Conservation (phyloP, 345 rosid genomes). For the Pistacia vera region DNA sequence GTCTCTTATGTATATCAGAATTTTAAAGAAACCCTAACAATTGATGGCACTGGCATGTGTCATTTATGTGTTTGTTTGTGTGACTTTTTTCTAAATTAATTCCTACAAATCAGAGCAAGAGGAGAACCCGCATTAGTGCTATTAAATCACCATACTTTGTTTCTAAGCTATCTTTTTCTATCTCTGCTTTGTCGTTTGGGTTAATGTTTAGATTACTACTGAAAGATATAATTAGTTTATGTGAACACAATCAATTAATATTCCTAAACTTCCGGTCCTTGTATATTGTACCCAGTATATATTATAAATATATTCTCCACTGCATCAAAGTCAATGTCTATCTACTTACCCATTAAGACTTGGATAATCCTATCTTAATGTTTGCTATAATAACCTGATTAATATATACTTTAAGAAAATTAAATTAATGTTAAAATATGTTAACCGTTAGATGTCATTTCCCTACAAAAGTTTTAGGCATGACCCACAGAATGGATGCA, state of each 20-base stretch:
- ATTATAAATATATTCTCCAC: background rate
- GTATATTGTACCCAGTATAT: background rate
- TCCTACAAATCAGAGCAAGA: background rate
- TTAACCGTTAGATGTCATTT: conserved; percentile 25
- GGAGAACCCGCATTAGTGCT: background rate
- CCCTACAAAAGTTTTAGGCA: background rate
- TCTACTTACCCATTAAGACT: conserved; percentile 23
- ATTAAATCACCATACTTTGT: conserved; percentile 15
- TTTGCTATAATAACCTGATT: background rate
- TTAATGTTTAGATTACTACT: conserved; percentile 5
- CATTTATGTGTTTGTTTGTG: background rate
- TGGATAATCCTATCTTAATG: conserved; percentile 17
- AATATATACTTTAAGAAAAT: background rate
- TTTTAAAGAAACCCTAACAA: background rate
- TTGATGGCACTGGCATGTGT: background rate
- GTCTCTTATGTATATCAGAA: background rate
- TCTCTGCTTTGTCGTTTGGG: conserved; percentile 4
- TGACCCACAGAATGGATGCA: conserved; percentile 29
- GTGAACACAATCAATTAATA: conserved; percentile 7
- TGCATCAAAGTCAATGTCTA: conserved; percentile 27
- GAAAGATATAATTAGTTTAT: conserved; percentile 2
- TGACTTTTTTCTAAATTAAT: background rate
- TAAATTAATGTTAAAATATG: background rate
- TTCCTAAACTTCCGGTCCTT: background rate
- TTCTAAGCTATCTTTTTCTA: conserved; percentile 14